Conservation (phyloP, 257 asterid species). For the Gardenia jasminoides region DNA sequence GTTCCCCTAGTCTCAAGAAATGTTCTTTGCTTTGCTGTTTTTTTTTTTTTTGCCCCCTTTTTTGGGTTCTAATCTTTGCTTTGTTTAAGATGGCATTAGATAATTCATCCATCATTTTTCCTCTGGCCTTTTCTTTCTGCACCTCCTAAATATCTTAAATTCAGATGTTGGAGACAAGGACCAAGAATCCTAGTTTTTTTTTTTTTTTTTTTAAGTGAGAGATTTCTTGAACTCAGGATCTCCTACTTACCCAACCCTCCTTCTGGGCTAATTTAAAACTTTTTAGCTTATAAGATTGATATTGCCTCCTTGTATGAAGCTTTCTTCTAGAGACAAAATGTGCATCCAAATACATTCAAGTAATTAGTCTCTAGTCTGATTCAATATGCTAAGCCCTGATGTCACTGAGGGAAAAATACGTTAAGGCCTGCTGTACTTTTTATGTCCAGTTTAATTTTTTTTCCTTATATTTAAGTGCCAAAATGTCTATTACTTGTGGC, state of each 20-base stretch:
- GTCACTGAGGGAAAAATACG: no score
- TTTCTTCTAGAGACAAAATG: neutral
- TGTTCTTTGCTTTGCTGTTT: slow-evolving; percentile 13
- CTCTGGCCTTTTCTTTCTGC: neutral
- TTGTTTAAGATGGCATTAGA: slow-evolving; percentile 6
- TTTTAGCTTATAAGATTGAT: neutral
- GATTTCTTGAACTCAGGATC: no score
- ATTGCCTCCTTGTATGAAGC: neutral
- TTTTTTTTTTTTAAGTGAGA: no score
- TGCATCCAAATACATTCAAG: no score
- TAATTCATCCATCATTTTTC: neutral
- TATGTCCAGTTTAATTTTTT: neutral
- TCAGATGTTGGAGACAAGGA: neutral
- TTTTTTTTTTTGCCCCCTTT: no score
- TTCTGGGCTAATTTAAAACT: neutral
- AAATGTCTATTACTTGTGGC: neutral
- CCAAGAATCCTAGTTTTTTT: neutral
- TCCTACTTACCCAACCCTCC: no score
- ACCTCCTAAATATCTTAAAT: no score
- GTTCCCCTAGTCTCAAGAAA: slow-evolving; percentile 26
- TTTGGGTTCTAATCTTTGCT: no score
- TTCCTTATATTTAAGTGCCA: neutral
- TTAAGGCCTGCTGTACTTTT: neutral
- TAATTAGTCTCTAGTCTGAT: neutral
- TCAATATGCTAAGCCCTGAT: no score